phyloP scores from a whole-genome alignment of 176 grass and related monocot genomes.

The Aegilops bicornis region DNA sequence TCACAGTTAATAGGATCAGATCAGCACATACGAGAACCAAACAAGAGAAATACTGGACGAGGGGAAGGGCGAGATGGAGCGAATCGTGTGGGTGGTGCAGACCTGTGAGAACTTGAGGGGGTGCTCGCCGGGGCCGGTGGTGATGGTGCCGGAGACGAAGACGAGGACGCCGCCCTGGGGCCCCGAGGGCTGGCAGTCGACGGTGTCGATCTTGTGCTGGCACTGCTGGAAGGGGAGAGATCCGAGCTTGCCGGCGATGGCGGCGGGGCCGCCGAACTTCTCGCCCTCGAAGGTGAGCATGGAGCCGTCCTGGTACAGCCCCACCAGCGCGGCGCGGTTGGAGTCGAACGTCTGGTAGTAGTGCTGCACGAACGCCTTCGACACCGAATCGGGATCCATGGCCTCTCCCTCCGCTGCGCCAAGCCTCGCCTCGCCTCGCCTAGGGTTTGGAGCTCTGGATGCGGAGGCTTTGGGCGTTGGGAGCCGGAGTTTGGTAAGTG shows the following conservation, averaged over 20 bases:
- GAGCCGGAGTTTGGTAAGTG: neutral
- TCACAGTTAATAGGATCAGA: neutral
- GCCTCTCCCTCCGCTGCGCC: neutral
- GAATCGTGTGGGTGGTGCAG: neutral
- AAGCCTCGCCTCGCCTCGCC: neutral
- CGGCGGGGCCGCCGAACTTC: conserved; percentile 45
- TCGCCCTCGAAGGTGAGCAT: conserved; percentile 86
- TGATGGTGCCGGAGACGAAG: conserved; percentile 75
- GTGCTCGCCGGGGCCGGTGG: conserved; percentile 45
- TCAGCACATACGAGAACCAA: neutral
- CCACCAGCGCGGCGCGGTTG: conserved; percentile 52
- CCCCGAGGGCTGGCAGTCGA: conserved; percentile 83
- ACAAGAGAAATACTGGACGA: neutral
- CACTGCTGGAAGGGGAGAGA: conserved; percentile 75
- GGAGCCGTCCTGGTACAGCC: conserved; percentile 76
- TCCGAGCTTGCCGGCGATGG: conserved; percentile 60
- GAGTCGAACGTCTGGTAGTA: conserved; percentile 86
- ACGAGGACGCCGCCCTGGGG: conserved; percentile 74
- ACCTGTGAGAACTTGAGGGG: conserved; percentile 94
- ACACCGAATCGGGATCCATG: conserved; percentile 76
- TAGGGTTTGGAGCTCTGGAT: conserved; percentile 45
- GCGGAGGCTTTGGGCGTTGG: neutral
- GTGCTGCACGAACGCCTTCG: conserved; percentile 84
- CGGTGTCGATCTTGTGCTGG: conserved; percentile 61
- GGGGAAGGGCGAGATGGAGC: no score